These are phyloP conservation scores for Globisporangium orthogonon DNA, from an alignment of 352 stramenopile species.

Conservation along the genomic window DNA sequence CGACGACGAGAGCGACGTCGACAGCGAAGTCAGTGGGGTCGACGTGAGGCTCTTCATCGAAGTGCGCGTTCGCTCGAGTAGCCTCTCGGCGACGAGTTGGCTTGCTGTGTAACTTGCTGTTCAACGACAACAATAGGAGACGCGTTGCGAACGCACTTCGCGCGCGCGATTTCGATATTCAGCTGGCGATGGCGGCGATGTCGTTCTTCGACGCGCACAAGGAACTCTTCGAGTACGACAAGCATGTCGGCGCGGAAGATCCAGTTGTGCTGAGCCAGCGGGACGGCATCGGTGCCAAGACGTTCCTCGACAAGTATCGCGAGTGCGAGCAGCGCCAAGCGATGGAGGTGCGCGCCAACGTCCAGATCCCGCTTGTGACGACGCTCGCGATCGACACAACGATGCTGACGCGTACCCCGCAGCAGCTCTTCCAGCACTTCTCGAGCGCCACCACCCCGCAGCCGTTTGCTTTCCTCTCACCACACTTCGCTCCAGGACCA, in stretches of 20 bases:
- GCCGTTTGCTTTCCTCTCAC: not conserved
- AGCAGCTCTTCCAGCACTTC: not conserved
- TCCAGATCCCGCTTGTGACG: constrained; percentile 7
- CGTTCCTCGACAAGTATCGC: constrained; percentile 46
- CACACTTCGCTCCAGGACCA: not conserved
- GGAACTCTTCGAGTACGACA: constrained; percentile 64
- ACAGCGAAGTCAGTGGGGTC: constrained; percentile 13
- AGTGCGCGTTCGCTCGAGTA: not conserved
- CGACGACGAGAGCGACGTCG: constrained; percentile 18
- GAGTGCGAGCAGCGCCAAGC: constrained; percentile 29
- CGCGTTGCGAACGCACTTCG: too few species aligned
- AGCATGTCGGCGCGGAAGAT: constrained; percentile 24
- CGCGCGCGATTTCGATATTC: too few species aligned
- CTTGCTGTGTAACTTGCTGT: too few species aligned
- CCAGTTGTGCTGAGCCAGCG: constrained; percentile 5
- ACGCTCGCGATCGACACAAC: constrained; percentile 3
- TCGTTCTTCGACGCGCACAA: constrained; percentile 58
- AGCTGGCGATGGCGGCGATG: not conserved
- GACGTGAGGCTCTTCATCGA: constrained; percentile 10
- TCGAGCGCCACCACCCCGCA: not conserved
- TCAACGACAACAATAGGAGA: too few species aligned
- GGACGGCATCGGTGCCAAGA: constrained; percentile 16
- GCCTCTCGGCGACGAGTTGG: too few species aligned
- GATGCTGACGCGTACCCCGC: not conserved
- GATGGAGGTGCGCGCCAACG: constrained; percentile 2